Conservation (phyloP, 805 yeast species). For the Yarrowia bubula region DNA sequence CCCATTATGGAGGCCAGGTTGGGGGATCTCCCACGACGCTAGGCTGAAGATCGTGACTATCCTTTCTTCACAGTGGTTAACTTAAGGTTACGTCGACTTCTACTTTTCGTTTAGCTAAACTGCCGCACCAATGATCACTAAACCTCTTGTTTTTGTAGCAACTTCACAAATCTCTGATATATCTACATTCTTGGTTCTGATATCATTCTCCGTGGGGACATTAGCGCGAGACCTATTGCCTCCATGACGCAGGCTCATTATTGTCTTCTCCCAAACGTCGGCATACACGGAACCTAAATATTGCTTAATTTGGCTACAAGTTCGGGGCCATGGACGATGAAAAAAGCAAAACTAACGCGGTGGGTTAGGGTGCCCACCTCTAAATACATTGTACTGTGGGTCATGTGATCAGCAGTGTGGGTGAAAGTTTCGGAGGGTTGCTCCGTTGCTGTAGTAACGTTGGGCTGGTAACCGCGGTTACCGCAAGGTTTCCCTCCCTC, state of each 20-base stretch:
- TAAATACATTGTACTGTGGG: not conserved
- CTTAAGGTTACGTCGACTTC: not conserved
- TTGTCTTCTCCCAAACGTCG: constrained; percentile 4
- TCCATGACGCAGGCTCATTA: not conserved
- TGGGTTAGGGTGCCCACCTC: not conserved
- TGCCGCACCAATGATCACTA: not conserved
- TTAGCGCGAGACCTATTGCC: not conserved
- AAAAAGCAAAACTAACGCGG: not conserved
- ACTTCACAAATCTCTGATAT: not conserved
- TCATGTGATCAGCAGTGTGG: not conserved
- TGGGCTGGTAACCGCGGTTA: not conserved
- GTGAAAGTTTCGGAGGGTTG: too few relatives aligned
- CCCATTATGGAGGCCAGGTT: not conserved
- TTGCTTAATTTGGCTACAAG: not conserved
- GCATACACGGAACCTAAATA: not conserved
- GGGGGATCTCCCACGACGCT: constrained; percentile 7
- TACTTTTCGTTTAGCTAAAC: not conserved
- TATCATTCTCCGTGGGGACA: not conserved
- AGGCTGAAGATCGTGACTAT: not conserved
- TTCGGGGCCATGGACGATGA: not conserved
- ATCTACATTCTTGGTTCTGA: not conserved
- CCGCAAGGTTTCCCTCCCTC: not conserved
- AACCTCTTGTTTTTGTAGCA: not conserved
- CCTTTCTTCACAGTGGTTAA: not conserved
- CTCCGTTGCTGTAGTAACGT: not conserved